phyloP scores from a whole-genome alignment of 164 flowering plant species.

The Litsea cubeba region DNA sequence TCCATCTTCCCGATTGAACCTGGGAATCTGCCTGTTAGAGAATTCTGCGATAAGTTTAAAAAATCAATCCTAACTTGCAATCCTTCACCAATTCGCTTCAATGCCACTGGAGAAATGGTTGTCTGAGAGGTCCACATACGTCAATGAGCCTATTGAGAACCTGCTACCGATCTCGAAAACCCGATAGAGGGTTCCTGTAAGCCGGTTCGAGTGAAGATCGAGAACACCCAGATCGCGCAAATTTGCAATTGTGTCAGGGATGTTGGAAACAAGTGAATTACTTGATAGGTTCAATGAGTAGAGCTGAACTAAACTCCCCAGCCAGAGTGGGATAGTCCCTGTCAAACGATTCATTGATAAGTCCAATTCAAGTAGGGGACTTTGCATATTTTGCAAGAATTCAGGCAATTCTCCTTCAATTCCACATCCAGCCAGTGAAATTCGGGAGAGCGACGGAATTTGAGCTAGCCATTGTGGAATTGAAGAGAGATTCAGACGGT shows the following conservation, averaged over 20 bases:
- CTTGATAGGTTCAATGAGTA: conserved; percentile 50
- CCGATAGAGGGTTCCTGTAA: conserved; percentile 36
- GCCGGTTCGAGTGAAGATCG: conserved; percentile 54
- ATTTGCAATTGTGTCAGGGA: conserved; percentile 42
- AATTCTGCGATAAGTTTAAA: conserved; percentile 46
- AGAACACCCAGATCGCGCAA: conserved; percentile 37
- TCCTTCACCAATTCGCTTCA: conserved; percentile 32
- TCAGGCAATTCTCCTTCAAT: conserved; percentile 44
- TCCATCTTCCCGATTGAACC: conserved; percentile 31
- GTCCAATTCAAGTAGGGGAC: conserved; percentile 50
- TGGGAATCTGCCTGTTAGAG: conserved; percentile 38
- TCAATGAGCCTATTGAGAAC: conserved; percentile 37
- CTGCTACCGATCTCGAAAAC: conserved; percentile 32
- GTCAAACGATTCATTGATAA: conserved; percentile 44
- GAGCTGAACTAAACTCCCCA: conserved; percentile 41
- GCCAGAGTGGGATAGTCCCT: conserved; percentile 49
- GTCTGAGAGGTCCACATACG: conserved; percentile 47
- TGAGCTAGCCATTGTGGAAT: conserved; percentile 42
- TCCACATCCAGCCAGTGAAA: conserved; percentile 49
- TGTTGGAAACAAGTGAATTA: conserved; percentile 36
- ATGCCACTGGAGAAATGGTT: conserved; percentile 42
- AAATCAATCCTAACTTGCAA: conserved; percentile 22
- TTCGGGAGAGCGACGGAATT: conserved; percentile 45
- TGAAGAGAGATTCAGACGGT: conserved; percentile 31
- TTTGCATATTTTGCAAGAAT: conserved; percentile 22